Conservation (phyloP, 148 eudicot species). For the Rheum nobile region DNA sequence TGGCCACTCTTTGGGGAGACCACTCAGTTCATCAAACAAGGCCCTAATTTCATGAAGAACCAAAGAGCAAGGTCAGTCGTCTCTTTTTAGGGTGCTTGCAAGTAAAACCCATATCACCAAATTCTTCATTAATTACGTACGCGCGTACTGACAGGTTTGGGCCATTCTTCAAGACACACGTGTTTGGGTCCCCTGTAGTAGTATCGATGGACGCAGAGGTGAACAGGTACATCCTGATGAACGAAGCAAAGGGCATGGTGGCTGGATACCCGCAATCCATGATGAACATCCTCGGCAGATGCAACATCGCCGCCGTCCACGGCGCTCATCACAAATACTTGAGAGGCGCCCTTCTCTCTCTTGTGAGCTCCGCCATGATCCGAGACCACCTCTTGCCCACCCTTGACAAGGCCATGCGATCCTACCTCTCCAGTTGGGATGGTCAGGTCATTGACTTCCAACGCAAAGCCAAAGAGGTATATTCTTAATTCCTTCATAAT, state of each 20-base stretch:
- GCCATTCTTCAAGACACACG: constrained; percentile 68
- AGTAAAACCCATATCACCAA: neutral
- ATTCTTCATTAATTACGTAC: no score
- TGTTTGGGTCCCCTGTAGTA: constrained; percentile 66
- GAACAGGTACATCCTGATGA: constrained; percentile 65
- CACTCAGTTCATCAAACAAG: constrained; percentile 71
- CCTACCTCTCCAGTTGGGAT: constrained; percentile 61
- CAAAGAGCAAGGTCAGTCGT: constrained; percentile 62
- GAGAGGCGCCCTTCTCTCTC: constrained; percentile 76
- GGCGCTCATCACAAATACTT: constrained; percentile 86
- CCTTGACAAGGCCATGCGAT: constrained; percentile 72
- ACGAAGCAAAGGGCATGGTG: constrained; percentile 69
- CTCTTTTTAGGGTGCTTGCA: neutral
- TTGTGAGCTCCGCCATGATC: constrained; percentile 72
- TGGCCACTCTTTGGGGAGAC: constrained; percentile 97
- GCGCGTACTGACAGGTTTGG: constrained; percentile 51
- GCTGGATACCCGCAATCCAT: constrained; percentile 93
- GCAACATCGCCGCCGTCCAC: constrained; percentile 87
- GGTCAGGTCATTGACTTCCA: constrained; percentile 64
- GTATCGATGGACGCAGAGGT: constrained; percentile 85
- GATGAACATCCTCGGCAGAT: constrained; percentile 80
- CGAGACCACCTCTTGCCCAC: constrained; percentile 56
- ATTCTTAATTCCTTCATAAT: no score
- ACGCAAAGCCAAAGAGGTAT: constrained; percentile 71
- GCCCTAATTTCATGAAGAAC: constrained; percentile 78